phyloP scores from a whole-genome alignment of 768 basidiomycete species.

The Tephrocybe rancida region DNA sequence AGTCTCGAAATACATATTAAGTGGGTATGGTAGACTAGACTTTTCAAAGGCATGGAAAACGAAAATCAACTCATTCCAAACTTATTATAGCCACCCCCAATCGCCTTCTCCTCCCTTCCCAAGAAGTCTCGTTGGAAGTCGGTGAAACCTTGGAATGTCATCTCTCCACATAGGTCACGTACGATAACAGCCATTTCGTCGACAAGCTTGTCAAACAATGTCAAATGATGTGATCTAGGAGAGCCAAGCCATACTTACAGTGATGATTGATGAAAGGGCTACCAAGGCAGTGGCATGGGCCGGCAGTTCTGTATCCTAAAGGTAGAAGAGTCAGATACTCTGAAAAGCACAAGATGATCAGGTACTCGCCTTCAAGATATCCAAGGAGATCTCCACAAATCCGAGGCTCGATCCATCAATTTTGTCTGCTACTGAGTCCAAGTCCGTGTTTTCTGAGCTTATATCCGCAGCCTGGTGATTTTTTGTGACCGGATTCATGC shows the following conservation, averaged over 20 bases:
- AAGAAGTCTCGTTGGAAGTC: slow-evolving; percentile 38
- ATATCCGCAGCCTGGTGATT: slow-evolving; percentile 5
- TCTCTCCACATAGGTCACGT: slow-evolving; percentile 43
- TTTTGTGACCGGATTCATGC: slow-evolving; percentile 19
- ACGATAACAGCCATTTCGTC: slow-evolving; percentile 43
- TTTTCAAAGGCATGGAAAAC: background rate
- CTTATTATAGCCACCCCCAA: slow-evolving; percentile 25
- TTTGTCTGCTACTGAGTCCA: slow-evolving; percentile 29
- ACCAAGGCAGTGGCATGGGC: slow-evolving; percentile 46
- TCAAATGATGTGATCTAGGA: background rate
- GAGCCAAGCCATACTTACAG: slow-evolving; percentile 25
- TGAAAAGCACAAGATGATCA: background rate
- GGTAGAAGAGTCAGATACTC: background rate
- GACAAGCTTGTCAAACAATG: slow-evolving; percentile 29
- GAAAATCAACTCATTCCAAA: slow-evolving; percentile 5
- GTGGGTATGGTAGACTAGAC: background rate
- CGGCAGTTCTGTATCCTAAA: slow-evolving; percentile 43
- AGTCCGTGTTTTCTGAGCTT: background rate
- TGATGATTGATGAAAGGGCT: slow-evolving; percentile 40
- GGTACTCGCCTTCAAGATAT: slow-evolving; percentile 36
- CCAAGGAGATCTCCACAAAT: slow-evolving; percentile 41
- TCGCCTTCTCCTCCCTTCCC: slow-evolving; percentile 37
- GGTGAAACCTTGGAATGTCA: slow-evolving; percentile 39
- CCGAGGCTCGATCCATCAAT: slow-evolving; percentile 45
- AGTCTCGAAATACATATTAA: too few species aligned